A percentile compares a stretch with the other conserved stretches of the same genome.
Evolutionary conservation across 176 grass and related monocot species (phyloP).

Genomic region (Musa schizocarpa): DNA sequence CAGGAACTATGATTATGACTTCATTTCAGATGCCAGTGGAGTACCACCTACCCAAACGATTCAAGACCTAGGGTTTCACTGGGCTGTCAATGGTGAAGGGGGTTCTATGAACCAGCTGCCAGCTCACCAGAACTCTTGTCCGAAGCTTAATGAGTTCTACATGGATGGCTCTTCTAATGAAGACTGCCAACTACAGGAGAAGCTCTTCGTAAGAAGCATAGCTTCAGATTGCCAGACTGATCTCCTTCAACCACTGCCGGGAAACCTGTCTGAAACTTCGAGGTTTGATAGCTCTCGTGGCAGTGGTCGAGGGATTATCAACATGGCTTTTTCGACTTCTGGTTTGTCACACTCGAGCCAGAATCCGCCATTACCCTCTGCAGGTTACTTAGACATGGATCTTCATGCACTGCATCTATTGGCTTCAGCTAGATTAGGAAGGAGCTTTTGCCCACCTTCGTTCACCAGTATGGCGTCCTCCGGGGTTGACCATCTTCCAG

Average conservation of each 20-base stretch:
- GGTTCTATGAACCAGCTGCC: constrained; percentile 12
- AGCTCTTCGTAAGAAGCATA: constrained; percentile 19
- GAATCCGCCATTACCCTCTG: not conserved
- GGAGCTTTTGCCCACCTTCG: constrained; percentile 35
- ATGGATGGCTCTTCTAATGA: not conserved
- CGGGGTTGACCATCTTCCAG: constrained; percentile 42
- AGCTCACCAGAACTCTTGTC: constrained; percentile 22
- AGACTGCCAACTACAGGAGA: constrained; percentile 23
- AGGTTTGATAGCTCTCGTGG: not conserved
- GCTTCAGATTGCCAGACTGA: constrained; percentile 9
- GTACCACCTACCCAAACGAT: constrained; percentile 38
- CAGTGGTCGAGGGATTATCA: not conserved
- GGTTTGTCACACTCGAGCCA: constrained; percentile 24
- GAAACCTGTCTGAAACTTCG: not conserved
- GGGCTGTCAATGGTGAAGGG: constrained; percentile 28
- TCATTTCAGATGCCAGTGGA: constrained; percentile 27
- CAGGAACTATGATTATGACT: constrained; percentile 32
- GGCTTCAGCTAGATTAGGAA: constrained; percentile 41
- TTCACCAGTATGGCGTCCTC: constrained; percentile 31
- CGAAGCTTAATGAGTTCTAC: constrained; percentile 1
- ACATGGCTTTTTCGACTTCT: constrained; percentile 30
- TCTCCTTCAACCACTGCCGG: constrained; percentile 5
- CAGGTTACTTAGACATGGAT: constrained; percentile 7
- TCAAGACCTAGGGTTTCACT: constrained; percentile 91
- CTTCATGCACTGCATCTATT: constrained; percentile 46